These are phyloP conservation scores for Volvariella volvacea DNA, from an alignment of 1,284 basidiomycete genomes.

Conservation along the genomic window DNA sequence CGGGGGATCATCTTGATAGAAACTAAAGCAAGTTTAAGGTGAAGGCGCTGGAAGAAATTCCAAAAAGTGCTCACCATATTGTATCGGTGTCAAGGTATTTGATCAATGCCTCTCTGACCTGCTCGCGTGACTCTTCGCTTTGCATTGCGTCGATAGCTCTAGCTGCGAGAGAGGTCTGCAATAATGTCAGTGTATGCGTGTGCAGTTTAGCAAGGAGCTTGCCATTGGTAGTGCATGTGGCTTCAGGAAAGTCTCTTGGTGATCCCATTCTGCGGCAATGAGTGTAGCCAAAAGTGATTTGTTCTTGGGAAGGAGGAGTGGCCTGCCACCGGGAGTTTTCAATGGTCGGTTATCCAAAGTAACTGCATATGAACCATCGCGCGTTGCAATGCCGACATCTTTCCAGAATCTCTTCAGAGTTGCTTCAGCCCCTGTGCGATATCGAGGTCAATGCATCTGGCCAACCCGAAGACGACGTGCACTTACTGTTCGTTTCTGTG, in stretches of 20 bases:
- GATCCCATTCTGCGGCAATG: slow-evolving; percentile 95
- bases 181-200: slow-evolving; percentile 9
- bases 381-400: slow-evolving; percentile 64
- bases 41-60: slow-evolving; percentile 1
- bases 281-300: slow-evolving; percentile 75
- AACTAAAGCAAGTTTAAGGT: slow-evolving; percentile 40
- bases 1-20: slow-evolving; percentile 75
- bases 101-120: slow-evolving; percentile 70
- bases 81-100: slow-evolving; percentile 95
- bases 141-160: slow-evolving; percentile 82
- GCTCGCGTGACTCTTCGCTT: slow-evolving; percentile 48
- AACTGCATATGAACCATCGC: slow-evolving; percentile 55
- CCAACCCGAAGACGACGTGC: slow-evolving; percentile 7
- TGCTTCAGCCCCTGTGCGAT: slow-evolving; percentile 70
- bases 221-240: slow-evolving; percentile 91
- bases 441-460: slow-evolving; percentile 4
- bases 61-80: slow-evolving; percentile 59
- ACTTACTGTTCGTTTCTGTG: slow-evolving; percentile 54
- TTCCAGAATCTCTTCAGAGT: slow-evolving; percentile 91
- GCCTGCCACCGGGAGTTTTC: slow-evolving; percentile 81
- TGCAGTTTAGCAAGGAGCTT: slow-evolving; percentile 18
- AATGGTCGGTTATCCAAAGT: slow-evolving; percentile 82
- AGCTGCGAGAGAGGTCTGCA: slow-evolving; percentile 82
- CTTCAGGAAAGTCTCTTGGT: slow-evolving; percentile 82
- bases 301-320: slow-evolving; percentile 64